Base-by-base conservation (phyloP, 1,139 yeast genomes). In the Candida glucosophila region DNA sequence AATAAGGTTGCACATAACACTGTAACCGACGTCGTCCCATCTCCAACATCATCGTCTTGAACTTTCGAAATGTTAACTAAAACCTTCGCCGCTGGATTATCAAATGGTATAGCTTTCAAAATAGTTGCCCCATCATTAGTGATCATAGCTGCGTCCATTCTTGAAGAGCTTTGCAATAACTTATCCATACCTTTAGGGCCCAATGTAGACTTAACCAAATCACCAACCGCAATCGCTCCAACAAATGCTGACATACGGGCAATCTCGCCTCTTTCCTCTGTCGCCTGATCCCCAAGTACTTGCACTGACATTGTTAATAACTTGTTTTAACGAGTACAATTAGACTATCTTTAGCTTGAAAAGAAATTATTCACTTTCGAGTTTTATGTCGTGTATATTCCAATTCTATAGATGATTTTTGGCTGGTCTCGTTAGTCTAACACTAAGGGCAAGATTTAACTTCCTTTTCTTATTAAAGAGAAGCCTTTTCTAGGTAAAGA, bases 181-280 rank as follows among this genome's bases (percentile, higher is more conserved):
- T 90, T 90, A 56, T 90, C 98, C 97, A 90, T 90, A 34, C 98
- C 98, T 54, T 90, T 90, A 37, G 98, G 98, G 7, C 98, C 98
- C 40, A 90, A 64, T 3, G 98, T 92, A 17, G 95, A 77, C 55
- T 92, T 90, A 23, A 90, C 97, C 36, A 90, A 67, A 53, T 90
- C 98, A 26, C 97, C 98, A 15, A 90, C 98, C 21, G 98, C 98
- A 52, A 90, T 90, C 37, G 98, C 98, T 26, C 98, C 98, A 12
- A 90, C 95, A 58, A 90, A 90, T 3, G 98, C 88, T 8, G 95
- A 82, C 63, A 86, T 67, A 61, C 97, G 86, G 28, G 98, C 98
- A 58, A 88, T 88, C 56, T 90, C 98, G 20, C 92, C 98, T 43
- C 97, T 73, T 57, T 90, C 98, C 56, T 90, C 98, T 6, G 92